phyloP scores from a whole-genome alignment of 1,284 basidiomycete species.

The Gomphus sp. region DNA sequence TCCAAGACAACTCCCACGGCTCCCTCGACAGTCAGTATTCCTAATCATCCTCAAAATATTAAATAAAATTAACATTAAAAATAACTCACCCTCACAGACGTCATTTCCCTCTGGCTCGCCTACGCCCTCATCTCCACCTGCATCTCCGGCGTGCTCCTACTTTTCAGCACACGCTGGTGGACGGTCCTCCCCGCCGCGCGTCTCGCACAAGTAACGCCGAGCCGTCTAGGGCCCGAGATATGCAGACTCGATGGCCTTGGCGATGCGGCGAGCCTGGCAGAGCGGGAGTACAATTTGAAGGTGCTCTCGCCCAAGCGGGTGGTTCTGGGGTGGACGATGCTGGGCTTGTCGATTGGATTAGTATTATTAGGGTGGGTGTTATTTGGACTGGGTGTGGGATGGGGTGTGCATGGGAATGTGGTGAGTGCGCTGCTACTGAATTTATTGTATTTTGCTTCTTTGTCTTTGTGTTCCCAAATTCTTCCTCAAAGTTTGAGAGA shows the following conservation, averaged over 20 bases:
- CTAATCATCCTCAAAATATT: not conserved
- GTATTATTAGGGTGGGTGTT: conserved; percentile 35
- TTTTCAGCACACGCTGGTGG: conserved; percentile 22
- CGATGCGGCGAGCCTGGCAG: conserved; percentile 26
- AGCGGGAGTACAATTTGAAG: conserved; percentile 15
- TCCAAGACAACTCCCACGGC: conserved; percentile 30
- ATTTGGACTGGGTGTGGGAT: conserved; percentile 34
- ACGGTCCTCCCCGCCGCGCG: conserved; percentile 30
- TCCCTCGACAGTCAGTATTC: conserved; percentile 24
- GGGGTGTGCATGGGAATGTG: conserved; percentile 31
- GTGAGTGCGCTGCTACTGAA: not conserved
- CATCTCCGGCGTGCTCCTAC: conserved; percentile 28
- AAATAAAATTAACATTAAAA: not conserved
- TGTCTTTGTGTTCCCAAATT: too few relatives aligned
- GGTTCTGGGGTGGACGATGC: conserved; percentile 20
- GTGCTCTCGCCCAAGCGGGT: conserved; percentile 5
- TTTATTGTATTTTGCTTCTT: too few relatives aligned
- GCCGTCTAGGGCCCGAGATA: conserved; percentile 23
- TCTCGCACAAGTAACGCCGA: conserved; percentile 30
- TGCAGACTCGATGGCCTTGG: conserved; percentile 21
- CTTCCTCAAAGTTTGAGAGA: too few relatives aligned
- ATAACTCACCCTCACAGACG: conserved; percentile 11
- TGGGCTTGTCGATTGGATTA: conserved; percentile 21
- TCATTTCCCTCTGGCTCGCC: conserved; percentile 33
- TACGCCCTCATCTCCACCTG: conserved; percentile 32